Conservation (phyloP, 1,284 basidiomycete genomes). For the Marasmius fiardii region DNA sequence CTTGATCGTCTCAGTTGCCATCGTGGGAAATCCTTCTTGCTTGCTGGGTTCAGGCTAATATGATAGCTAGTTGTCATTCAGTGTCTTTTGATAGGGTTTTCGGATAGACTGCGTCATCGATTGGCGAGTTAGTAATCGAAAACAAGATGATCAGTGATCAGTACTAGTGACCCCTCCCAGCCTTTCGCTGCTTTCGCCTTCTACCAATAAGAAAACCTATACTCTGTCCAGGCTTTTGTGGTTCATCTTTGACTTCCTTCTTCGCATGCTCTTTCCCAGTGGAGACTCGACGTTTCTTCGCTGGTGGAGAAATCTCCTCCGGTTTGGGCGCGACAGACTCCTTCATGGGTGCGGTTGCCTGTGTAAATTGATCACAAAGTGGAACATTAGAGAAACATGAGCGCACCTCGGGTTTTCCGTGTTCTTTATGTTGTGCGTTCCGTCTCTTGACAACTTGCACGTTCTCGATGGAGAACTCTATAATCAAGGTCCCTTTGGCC, state of each 20-base stretch:
- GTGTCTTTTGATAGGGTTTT: no score
- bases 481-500: slow-evolving; percentile 66
- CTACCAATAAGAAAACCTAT: slow-evolving; percentile 51
- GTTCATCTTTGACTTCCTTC: slow-evolving; percentile 6
- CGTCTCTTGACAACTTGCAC: slow-evolving; percentile 80
- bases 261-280: slow-evolving; percentile 17
- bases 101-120: no score
- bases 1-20: no score
- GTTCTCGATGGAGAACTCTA: slow-evolving; percentile 95
- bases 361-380: not conserved
- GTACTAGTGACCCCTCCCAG: slow-evolving; percentile 33
- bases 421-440: slow-evolving; percentile 41
- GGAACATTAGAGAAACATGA: not conserved
- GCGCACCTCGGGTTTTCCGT: slow-evolving; percentile 16
- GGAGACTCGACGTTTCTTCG: slow-evolving; percentile 32
- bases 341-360: not conserved
- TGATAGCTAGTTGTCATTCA: no score
- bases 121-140: not conserved
- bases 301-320: slow-evolving; percentile 20
- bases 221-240: slow-evolving; percentile 26
- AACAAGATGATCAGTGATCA: not conserved
- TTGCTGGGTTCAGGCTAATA: no score
- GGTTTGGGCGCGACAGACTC: not conserved
- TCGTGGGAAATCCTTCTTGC: no score
- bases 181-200: slow-evolving; percentile 47